Conservation (phyloP, 768 basidiomycete species). For the Sarcodon sp. region DNA sequence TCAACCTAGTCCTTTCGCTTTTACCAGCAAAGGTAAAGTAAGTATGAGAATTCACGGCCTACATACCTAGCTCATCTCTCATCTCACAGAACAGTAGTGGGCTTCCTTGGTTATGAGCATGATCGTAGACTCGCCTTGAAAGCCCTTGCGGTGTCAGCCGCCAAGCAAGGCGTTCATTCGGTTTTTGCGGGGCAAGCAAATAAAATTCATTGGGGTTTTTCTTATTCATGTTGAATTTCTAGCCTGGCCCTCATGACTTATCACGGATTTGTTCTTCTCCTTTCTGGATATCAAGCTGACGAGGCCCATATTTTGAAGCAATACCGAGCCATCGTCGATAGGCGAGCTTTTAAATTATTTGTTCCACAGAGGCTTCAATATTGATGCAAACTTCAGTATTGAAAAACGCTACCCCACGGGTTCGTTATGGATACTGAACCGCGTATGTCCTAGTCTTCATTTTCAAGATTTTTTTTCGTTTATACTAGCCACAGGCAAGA, state of each 20-base stretch:
- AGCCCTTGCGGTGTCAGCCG: conserved; percentile 56
- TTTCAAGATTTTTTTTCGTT: neutral
- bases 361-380: neutral
- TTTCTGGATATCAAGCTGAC: conserved; percentile 69
- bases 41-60: conserved; percentile 7
- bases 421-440: conserved; percentile 62
- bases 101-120: conserved; percentile 65
- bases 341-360: conserved; percentile 21
- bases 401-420: conserved; percentile 50
- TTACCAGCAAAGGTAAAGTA: conserved; percentile 62
- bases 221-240: neutral
- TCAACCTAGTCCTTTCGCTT: conserved; percentile 71
- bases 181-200: conserved; percentile 58
- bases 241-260: conserved; percentile 78
- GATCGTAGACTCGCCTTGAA: conserved; percentile 57
- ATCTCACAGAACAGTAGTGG: conserved; percentile 48
- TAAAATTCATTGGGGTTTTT: neutral
- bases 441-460: conserved; percentile 22
- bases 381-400: conserved; percentile 22
- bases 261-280: conserved; percentile 53
- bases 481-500: conserved; percentile 36
- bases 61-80: neutral
- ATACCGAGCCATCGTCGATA: conserved; percentile 52
- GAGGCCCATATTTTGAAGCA: conserved; percentile 48
- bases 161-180: conserved; percentile 56